These are phyloP conservation scores for Nakazawaea ambrosiae DNA, from an alignment of 805 yeast species.

Conservation along the genomic window DNA sequence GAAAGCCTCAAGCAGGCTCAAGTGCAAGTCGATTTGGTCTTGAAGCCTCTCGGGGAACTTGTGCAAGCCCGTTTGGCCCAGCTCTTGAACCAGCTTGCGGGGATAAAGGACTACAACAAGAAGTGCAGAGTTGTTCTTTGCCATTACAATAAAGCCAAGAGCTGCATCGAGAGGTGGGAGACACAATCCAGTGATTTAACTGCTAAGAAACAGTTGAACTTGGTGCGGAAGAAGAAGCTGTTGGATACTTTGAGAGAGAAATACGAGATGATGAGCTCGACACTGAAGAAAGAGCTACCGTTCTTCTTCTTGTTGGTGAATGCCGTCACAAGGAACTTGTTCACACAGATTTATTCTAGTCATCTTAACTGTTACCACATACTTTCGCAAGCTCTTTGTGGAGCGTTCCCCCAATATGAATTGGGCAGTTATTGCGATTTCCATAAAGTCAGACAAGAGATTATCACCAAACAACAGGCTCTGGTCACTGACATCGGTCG, in stretches of 20 bases:
- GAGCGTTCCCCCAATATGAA: background rate
- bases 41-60: too few species aligned
- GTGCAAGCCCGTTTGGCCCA: too few species aligned
- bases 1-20: too few species aligned
- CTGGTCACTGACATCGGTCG: conserved; percentile 14
- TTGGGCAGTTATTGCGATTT: background rate
- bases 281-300: conserved; percentile 42
- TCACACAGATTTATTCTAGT: conserved; percentile 28
- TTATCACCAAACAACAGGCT: conserved; percentile 12
- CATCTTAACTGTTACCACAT: conserved; percentile 32
- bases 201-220: conserved; percentile 29
- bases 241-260: conserved; percentile 24
- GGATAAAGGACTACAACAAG: too few species aligned
- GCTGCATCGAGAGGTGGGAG: conserved; percentile 12
- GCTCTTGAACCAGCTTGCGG: too few species aligned
- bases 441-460: background rate
- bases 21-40: too few species aligned
- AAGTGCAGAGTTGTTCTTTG: too few species aligned
- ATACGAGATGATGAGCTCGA: conserved; percentile 30
- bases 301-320: conserved; percentile 28
- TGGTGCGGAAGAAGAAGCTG: conserved; percentile 24
- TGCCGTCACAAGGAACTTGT: conserved; percentile 25
- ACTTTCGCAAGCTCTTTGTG: background rate
- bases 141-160: too few species aligned
- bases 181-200: conserved; percentile 25